Percentiles rank a stretch among this genome's conserved stretches.
phyloP scores from a whole-genome alignment of 2,329 filamentous ascomycete genomes.

The Apiospora arundinis region DNA sequence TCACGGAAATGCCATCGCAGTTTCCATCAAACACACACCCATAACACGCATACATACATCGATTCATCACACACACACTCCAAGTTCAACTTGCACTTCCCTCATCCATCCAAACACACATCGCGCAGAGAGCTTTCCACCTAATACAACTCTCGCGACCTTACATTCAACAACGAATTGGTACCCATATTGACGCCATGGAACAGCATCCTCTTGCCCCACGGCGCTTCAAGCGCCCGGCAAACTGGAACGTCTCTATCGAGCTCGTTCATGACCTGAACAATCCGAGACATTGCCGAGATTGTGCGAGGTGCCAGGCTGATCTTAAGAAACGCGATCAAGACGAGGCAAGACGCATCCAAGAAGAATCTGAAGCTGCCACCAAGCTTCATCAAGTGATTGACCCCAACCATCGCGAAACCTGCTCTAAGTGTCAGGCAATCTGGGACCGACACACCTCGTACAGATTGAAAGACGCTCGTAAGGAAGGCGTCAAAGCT shows the following conservation, averaged over 20 bases:
- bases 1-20: background rate
- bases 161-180: background rate
- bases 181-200: conserved; percentile 6
- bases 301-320: background rate
- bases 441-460: background rate
- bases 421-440: background rate
- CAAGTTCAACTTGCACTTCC: background rate
- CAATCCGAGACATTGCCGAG: background rate
- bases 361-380: background rate
- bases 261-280: background rate
- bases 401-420: background rate
- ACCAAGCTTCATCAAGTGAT: background rate
- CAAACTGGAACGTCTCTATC: background rate
- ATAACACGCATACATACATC: background rate
- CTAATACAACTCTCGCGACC: background rate
- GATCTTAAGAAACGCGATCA: background rate
- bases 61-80: background rate
- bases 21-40: background rate
- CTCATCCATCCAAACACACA: background rate
- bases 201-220: background rate
- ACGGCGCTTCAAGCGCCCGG: background rate
- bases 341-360: background rate
- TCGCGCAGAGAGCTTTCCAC: background rate
- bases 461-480: background rate
- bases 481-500: background rate